phyloP scores from a whole-genome alignment of 345 rosid species.

The Ceriops decandra region DNA sequence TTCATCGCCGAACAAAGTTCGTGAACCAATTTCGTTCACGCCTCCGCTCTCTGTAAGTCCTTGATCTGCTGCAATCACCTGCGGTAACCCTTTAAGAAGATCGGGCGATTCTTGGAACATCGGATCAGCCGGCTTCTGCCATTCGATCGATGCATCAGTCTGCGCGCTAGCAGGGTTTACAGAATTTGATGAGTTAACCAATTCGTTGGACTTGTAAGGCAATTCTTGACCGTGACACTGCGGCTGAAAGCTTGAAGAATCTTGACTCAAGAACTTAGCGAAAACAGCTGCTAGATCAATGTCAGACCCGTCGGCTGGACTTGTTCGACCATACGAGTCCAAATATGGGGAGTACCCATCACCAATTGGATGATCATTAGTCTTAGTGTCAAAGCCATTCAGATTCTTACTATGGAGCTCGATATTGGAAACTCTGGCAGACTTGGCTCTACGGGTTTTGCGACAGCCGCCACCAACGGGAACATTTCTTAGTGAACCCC shows the following conservation, averaged over 20 bases:
- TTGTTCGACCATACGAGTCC: background rate
- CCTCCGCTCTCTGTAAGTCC: constrained; percentile 20
- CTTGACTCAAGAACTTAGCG: constrained; percentile 55
- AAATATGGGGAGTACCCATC: constrained; percentile 9
- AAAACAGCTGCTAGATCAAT: constrained; percentile 77
- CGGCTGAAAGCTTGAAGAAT: constrained; percentile 13
- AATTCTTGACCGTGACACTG: constrained; percentile 11
- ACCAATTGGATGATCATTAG: constrained; percentile 17
- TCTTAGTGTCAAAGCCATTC: constrained; percentile 4
- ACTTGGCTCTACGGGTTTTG: constrained; percentile 52
- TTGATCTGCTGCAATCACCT: constrained; percentile 17
- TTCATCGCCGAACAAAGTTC: constrained; percentile 35
- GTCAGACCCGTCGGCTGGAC: constrained; percentile 20
- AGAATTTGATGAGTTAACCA: constrained; percentile 14
- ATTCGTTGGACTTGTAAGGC: background rate
- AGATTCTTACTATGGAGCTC: constrained; percentile 20
- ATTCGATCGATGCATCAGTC: constrained; percentile 12
- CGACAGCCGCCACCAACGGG: constrained; percentile 90
- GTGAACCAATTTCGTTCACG: constrained; percentile 29
- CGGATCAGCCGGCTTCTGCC: constrained; percentile 11
- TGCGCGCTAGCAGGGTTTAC: constrained; percentile 11
- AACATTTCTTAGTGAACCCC: constrained; percentile 76
- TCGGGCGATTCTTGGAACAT: constrained; percentile 2
- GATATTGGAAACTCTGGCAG: constrained; percentile 31
- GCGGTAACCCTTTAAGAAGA: constrained; percentile 13